Evolutionary conservation across 1,284 basidiomycete species (phyloP).

Genomic region (Cutaneotrichosporon spelunceum): DNA sequence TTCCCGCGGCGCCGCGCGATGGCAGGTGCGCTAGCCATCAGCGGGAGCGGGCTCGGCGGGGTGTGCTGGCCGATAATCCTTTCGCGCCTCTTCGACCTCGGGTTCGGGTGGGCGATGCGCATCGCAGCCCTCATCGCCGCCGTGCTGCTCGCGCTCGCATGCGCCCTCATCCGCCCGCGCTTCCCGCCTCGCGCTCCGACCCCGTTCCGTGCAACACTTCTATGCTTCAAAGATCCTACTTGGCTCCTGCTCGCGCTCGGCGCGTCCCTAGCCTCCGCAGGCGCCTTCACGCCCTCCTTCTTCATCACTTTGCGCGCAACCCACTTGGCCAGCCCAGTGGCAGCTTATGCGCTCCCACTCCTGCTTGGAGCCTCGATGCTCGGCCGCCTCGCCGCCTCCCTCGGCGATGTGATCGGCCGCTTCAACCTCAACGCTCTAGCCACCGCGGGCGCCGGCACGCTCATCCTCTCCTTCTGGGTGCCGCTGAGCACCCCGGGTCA

Average conservation of each 20-base stretch:
- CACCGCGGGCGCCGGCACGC: slow-evolving; percentile 20
- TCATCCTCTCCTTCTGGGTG: slow-evolving; percentile 30
- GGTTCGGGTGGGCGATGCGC: slow-evolving; percentile 33
- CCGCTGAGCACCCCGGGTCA: slow-evolving; percentile 26
- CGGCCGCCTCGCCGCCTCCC: slow-evolving; percentile 21
- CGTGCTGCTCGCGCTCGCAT: slow-evolving; percentile 25
- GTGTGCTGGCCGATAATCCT: slow-evolving; percentile 20
- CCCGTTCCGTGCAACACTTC: slow-evolving; percentile 23
- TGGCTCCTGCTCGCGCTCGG: slow-evolving; percentile 27
- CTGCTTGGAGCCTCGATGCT: slow-evolving; percentile 38
- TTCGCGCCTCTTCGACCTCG: slow-evolving; percentile 8
- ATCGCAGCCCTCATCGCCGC: slow-evolving; percentile 31
- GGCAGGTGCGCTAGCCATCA: slow-evolving; percentile 36
- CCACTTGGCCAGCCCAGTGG: slow-evolving; percentile 31
- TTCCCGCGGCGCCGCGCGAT: slow-evolving; percentile 39
- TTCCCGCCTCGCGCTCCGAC: slow-evolving; percentile 24
- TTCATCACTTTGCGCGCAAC: slow-evolving; percentile 36
- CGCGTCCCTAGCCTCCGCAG: slow-evolving; percentile 4
- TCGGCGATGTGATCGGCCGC: slow-evolving; percentile 18
- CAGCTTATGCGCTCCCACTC: slow-evolving; percentile 33
- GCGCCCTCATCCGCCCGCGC: slow-evolving; percentile 25
- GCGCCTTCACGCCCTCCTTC: slow-evolving; percentile 37
- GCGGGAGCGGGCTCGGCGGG: slow-evolving; percentile 48
- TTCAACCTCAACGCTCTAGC: slow-evolving; percentile 42
- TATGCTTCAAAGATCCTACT: slow-evolving; percentile 28